phyloP scores from a whole-genome alignment of 2,329 filamentous ascomycete genomes.

The Epichloe typhina region DNA sequence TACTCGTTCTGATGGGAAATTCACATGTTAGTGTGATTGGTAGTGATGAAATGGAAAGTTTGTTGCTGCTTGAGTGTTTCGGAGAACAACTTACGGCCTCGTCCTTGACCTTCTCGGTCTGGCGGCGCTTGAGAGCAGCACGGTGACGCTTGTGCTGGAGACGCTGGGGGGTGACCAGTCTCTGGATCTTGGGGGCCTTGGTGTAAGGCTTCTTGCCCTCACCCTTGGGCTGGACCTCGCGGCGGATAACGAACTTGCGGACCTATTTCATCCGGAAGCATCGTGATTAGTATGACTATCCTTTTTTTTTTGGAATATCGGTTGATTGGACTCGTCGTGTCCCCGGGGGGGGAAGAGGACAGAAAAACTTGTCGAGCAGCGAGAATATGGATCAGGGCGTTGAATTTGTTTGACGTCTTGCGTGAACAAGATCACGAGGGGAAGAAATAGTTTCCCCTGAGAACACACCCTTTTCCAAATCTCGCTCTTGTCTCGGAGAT shows the following conservation, averaged over 20 bases:
- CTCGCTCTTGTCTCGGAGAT: background rate
- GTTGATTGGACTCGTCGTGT: constrained; percentile 9
- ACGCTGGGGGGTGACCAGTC: constrained; percentile 94
- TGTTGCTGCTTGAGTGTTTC: background rate
- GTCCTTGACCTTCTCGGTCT: constrained; percentile 94
- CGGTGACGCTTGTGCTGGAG: constrained; percentile 99
- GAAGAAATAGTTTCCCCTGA: background rate
- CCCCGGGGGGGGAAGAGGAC: constrained; percentile 4
- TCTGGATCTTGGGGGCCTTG: constrained; percentile 99
- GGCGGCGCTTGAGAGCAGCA: constrained; percentile 95
- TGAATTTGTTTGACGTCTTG: background rate
- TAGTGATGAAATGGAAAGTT: background rate
- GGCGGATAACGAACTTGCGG: constrained; percentile 99
- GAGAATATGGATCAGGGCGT: background rate
- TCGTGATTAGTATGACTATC: constrained; percentile 23
- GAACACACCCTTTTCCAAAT: background rate
- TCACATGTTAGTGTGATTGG: constrained; percentile 20
- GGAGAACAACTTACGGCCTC: constrained; percentile 65
- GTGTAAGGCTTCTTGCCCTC: constrained; percentile 98
- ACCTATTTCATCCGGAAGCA: constrained; percentile 42
- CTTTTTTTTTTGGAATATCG: background rate
- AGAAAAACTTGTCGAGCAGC: background rate
- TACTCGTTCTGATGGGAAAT: constrained; percentile 71
- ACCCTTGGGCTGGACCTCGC: constrained; percentile 91
- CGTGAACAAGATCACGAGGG: too few relatives aligned